phyloP scores from a whole-genome alignment of 257 asterid genomes.

The Nemophila menziesii region DNA sequence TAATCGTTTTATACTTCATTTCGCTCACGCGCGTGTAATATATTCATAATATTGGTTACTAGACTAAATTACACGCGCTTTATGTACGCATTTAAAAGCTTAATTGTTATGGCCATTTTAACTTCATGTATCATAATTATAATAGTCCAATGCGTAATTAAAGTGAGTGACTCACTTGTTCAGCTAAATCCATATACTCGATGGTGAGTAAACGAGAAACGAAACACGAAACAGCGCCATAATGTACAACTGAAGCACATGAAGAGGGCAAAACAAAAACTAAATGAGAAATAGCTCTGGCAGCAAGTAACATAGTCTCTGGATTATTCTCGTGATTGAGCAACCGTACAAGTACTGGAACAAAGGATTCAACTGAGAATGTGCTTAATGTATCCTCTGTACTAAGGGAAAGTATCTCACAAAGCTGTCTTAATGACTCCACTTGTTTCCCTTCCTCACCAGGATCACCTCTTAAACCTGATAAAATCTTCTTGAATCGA shows the following conservation, averaged over 20 bases:
- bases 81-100: too few relatives aligned
- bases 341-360: slow-evolving; percentile 90
- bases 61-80: too few relatives aligned
- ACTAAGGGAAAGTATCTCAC: slow-evolving; percentile 89
- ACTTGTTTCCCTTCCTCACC: slow-evolving; percentile 98
- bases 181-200: slow-evolving; percentile 99
- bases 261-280: slow-evolving; percentile 94
- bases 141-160: too few relatives aligned
- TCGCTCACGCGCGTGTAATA: too few relatives aligned
- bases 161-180: slow-evolving; percentile 66
- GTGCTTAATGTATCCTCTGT: slow-evolving; percentile 92
- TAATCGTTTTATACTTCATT: too few relatives aligned
- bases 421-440: slow-evolving; percentile 86
- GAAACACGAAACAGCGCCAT: slow-evolving; percentile 91
- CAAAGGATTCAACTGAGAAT: slow-evolving; percentile 90
- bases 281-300: slow-evolving; percentile 91
- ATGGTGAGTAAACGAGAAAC: slow-evolving; percentile 88
- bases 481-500: slow-evolving; percentile 74
- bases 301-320: slow-evolving; percentile 94
- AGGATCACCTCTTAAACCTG: slow-evolving; percentile 89
- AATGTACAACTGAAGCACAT: slow-evolving; percentile 94
- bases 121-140: too few relatives aligned
- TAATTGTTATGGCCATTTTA: too few relatives aligned
- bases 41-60: too few relatives aligned
- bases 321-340: slow-evolving; percentile 87